phyloP scores from a whole-genome alignment of 2,329 filamentous ascomycete species.

The Penicillium sp. region DNA sequence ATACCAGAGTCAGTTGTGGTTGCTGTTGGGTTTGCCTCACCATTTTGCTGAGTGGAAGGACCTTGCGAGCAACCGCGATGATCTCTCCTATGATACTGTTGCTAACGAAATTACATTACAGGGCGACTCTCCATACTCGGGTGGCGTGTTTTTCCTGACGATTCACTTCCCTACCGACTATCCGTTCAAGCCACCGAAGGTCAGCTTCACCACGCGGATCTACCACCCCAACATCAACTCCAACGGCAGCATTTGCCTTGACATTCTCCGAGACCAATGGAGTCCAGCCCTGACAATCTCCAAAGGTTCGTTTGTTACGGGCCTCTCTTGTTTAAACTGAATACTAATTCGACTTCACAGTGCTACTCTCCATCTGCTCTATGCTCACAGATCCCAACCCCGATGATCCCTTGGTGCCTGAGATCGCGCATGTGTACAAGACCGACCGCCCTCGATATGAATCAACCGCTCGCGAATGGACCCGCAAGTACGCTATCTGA shows the following conservation, averaged over 20 bases:
- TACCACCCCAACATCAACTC: slow-evolving; percentile 99
- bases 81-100: not conserved
- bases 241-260: slow-evolving; percentile 98
- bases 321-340: not conserved
- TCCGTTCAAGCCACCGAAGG: slow-evolving; percentile 99
- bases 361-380: slow-evolving; percentile 97
- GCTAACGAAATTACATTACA: slow-evolving; percentile 51
- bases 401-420: slow-evolving; percentile 96
- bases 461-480: slow-evolving; percentile 96
- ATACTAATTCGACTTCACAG: slow-evolving; percentile 53
- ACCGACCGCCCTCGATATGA: slow-evolving; percentile 96
- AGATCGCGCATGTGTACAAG: slow-evolving; percentile 99
- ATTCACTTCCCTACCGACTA: slow-evolving; percentile 99
- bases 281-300: slow-evolving; percentile 97
- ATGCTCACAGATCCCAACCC: slow-evolving; percentile 99
- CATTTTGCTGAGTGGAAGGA: slow-evolving; percentile 1
- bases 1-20: slow-evolving; percentile 6
- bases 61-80: not conserved
- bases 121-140: slow-evolving; percentile 96
- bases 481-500: slow-evolving; percentile 97
- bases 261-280: slow-evolving; percentile 99
- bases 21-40: slow-evolving; percentile 1
- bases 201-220: slow-evolving; percentile 99
- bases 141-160: slow-evolving; percentile 97
- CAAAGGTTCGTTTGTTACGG: slow-evolving; percentile 71